Evolutionary conservation across 192 early-diverging fungal species (phyloP), one percentile per base, ranked within the genome.

Genomic region (Linnemannia exigua): DNA sequence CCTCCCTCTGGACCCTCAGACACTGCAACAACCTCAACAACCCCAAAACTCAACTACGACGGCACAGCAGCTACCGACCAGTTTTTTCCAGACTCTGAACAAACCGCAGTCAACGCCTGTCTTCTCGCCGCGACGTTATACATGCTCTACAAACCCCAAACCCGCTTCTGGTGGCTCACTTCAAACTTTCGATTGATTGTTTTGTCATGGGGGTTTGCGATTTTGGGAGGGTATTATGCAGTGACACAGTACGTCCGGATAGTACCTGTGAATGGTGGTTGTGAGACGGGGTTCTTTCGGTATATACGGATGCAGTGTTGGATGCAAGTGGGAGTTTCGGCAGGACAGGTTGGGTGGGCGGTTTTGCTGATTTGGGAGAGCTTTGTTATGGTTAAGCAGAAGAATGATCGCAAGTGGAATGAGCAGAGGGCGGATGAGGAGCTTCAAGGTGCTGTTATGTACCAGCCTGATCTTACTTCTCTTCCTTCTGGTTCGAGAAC

Each of bases 21-120:
- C 11, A 28, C 58, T 3, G 12, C 58, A 17, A 28, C 66, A 19
- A 31, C 33, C 52, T 61, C 17, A 31, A 44, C 41, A 28, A 63
- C n/a, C 28, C 58, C 25, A 12, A 63, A 63, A 11, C 25, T 63
- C 28, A 63, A 63, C 58, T 63, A 63, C 58, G 58, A 63, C 58
- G 28, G 28, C 12, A 31, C 58, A 28, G 58, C 58, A 12, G 77
- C 69, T 0, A 79, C 67, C n/a, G 69, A 71, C 6, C 35, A 38
- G 6, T 79, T 61, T 22, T 79, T 79, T 12, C n/a, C 70, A 14
- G 77, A 79, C 48, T 71, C 77, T 44, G 69, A 69, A 63, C 77
- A 79, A 28, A 20, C 71, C 51, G 69, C 35, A 0, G 44, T 79
- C 51, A 79, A 79, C 52, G 54, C 70, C 50, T 44, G 37, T 37